phyloP scores from a whole-genome alignment of 164 flowering plant species.

The Nymphaea colorata region DNA sequence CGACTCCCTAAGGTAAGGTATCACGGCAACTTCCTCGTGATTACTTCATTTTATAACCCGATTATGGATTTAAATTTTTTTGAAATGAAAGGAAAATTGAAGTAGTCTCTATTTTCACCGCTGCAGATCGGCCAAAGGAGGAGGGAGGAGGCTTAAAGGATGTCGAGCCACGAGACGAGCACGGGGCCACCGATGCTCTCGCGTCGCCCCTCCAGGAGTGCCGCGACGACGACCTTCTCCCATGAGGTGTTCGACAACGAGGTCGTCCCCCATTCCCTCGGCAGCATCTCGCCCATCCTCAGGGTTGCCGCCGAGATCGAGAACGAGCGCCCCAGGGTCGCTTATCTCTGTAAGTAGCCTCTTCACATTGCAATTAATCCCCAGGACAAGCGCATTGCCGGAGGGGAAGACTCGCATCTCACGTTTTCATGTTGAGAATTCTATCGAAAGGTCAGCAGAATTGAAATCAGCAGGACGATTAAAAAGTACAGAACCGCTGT shows the following conservation, averaged over 20 bases:
- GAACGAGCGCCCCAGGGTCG: constrained; percentile 76
- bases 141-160: not conserved
- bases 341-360: constrained; percentile 71
- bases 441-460: too few relatives aligned
- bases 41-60: not conserved
- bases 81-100: not conserved
- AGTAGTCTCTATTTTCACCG: not conserved
- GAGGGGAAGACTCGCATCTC: too few relatives aligned
- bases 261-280: constrained; percentile 86
- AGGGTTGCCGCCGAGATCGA: constrained; percentile 89
- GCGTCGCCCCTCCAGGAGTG: constrained; percentile 63
- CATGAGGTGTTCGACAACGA: constrained; percentile 90
- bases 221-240: constrained; percentile 67
- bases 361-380: not conserved
- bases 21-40: not conserved
- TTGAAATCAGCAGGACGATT: too few relatives aligned
- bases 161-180: constrained; percentile 12
- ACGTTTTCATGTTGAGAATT: too few relatives aligned
- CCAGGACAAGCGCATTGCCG: too few relatives aligned
- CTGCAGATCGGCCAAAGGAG: not conserved
- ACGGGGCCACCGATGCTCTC: constrained; percentile 37
- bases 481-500: too few relatives aligned
- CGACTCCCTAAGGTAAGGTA: not conserved
- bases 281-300: constrained; percentile 73
- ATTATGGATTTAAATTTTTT: too few relatives aligned